Base-by-base conservation (phyloP, 768 basidiomycete genomes). In the Suillus paluster region DNA sequence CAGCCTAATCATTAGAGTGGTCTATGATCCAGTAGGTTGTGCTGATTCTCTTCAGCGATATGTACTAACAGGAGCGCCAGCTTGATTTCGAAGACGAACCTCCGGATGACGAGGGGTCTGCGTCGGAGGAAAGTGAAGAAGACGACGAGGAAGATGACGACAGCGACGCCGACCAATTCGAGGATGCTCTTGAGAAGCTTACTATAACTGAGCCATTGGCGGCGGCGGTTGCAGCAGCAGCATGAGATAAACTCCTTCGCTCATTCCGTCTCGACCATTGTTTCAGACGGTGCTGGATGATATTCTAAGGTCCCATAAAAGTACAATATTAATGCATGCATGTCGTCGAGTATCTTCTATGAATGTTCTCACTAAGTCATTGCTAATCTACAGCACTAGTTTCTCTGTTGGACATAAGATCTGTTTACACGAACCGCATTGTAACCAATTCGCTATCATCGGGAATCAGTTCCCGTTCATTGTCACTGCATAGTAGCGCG, bases 21-120 rank as follows among this genome's bases (percentile, higher is more conserved):
- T 99, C 48, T 99, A 89, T 75, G 97, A 99, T 74, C 96, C 95
- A 53, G 97, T 98, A 71, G 71, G 92, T 84, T 39, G 64, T 59
- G 4, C 7, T 5, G 15, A 39, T 52, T 44, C 42, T 61, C 41
- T 30, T 23, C 14, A 14, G 21, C 0, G 17, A 48, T n/a, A 12
- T 58, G 8, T 59, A 44, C 30, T 12, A 17, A 42, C 48, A 36
- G 61, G 27, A 36, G 27, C 23, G 23, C 15, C 62, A 95, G 92
- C 85, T 95, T 61, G 94, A 95, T 70, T 94, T 85, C 70, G 91
- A 94, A 68, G 92, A 94, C 66, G 88, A 92, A 59, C 79, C 81
- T n/a, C 80, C 82, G 8, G 88, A 87, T 19, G 81, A 82, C 5
- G 83, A 78, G 11, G 78, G 60, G 19, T 60, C 57, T 30, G 58